phyloP scores from a whole-genome alignment of 2,329 filamentous ascomycete genomes.

The Zymoseptoria crescenta region DNA sequence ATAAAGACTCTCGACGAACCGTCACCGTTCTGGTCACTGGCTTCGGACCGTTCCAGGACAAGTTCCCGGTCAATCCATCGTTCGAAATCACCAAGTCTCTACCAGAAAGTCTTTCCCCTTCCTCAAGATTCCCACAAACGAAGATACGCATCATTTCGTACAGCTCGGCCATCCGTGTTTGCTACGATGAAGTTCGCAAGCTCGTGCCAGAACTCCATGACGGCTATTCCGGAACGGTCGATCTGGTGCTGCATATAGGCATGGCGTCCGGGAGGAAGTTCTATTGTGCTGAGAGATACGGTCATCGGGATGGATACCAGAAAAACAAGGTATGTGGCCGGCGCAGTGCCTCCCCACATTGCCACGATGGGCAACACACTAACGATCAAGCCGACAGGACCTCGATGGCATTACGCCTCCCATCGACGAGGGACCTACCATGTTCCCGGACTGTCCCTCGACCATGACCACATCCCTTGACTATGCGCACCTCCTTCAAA shows the following conservation, averaged over 20 bases:
- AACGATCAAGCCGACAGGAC: conserved; percentile 45
- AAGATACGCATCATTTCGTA: conserved; percentile 58
- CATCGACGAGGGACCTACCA: conserved; percentile 16
- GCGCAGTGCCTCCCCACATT: neutral
- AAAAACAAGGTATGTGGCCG: conserved; percentile 34
- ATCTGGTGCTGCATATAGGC: conserved; percentile 69
- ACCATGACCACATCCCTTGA: conserved; percentile 25
- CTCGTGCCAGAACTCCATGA: conserved; percentile 57
- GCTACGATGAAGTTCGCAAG: conserved; percentile 58
- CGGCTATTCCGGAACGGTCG: conserved; percentile 42
- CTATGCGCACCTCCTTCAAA: conserved; percentile 25
- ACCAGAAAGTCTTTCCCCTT: conserved; percentile 52
- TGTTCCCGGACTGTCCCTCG: conserved; percentile 24
- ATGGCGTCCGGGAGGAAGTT: conserved; percentile 60
- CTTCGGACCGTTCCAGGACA: conserved; percentile 58
- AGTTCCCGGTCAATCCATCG: conserved; percentile 64
- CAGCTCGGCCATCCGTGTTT: conserved; percentile 60
- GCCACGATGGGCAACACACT: neutral
- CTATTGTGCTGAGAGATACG: conserved; percentile 65
- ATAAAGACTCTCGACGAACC: neutral
- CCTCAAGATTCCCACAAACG: conserved; percentile 20
- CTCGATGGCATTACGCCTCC: conserved; percentile 48
- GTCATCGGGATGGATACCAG: conserved; percentile 63
- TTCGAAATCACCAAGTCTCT: conserved; percentile 67
- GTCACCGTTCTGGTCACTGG: conserved; percentile 40